Base-by-base conservation (phyloP, 306 rosid genomes). In the Myrica gale region DNA sequence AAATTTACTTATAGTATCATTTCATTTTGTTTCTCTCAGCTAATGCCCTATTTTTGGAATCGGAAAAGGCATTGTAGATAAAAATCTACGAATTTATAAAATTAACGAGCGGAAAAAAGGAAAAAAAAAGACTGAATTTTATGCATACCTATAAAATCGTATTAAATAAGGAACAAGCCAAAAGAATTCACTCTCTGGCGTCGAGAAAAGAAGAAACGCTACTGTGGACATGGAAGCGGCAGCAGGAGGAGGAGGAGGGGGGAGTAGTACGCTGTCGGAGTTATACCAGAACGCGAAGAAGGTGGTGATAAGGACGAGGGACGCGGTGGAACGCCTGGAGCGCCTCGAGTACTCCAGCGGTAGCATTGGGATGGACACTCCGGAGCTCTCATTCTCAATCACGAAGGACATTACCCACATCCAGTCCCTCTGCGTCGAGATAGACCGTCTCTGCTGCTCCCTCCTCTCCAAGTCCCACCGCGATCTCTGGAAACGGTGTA, bases 401-500 rank as follows among this genome's bases (percentile, higher is more conserved):
- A 83, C 81, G 76, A 88, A 77, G 21, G 92, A 93, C 42, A 86
- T 94, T 66, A 60, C 84, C 54, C 90, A 91, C 88, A 83, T 90
- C 89, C 97, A 84, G 48, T 94, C 96, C 12, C 93, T 87, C 70
- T 94, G 96, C 79, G 82, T 77, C 41, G 90, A 94, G 75, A 90
- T 94, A 95, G 94, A 91, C 4, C 88, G 95, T 1, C 93, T 92
- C 68, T 95, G 90, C 88, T 91, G 91, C 45, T 87, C 92, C 2
- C 82, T 93, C 4, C 83, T 82, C 0, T 88, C 91, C 50, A 93
- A 91, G 77, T 78, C 97, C 71, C 91, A 93, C 9, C 96, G 96
- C 66, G 97, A 93, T 85, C 96, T 90, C 72, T 93, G 96, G 98
- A 90, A 82, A 84, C 86, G 97, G 98, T 89, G 43, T 54, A 47